Evolutionary conservation across 805 yeast species (phyloP).

Genomic region (Myxozyma melibiosi): DNA sequence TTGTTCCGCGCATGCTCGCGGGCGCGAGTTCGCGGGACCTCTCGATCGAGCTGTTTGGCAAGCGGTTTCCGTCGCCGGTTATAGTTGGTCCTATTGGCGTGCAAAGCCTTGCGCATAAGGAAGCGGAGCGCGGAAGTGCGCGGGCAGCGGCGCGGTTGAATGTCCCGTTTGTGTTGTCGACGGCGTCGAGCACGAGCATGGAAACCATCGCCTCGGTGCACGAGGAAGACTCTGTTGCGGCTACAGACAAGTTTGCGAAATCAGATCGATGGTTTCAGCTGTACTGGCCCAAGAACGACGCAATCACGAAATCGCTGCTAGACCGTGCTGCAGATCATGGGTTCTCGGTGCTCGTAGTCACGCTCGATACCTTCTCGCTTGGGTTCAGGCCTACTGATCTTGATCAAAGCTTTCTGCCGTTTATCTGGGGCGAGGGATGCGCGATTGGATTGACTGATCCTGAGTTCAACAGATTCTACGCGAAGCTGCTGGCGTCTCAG

Average conservation of each 20-base stretch:
- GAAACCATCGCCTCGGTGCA: slow-evolving; percentile 32
- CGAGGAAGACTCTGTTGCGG: neutral
- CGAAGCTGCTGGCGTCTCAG: slow-evolving; percentile 8
- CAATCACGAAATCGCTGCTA: slow-evolving; percentile 27
- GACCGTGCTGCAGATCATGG: slow-evolving; percentile 28
- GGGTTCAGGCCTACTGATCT: slow-evolving; percentile 39
- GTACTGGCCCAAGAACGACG: slow-evolving; percentile 34
- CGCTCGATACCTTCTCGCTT: slow-evolving; percentile 33
- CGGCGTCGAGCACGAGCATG: slow-evolving; percentile 35
- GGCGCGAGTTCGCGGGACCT: slow-evolving; percentile 24
- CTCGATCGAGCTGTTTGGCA: slow-evolving; percentile 33
- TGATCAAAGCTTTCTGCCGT: slow-evolving; percentile 37
- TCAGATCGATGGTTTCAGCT: slow-evolving; percentile 33
- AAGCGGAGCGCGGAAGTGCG: slow-evolving; percentile 38
- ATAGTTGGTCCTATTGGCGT: slow-evolving; percentile 40
- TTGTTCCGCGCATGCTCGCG: slow-evolving; percentile 26
- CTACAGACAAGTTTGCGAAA: neutral
- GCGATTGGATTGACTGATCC: slow-evolving; percentile 40
- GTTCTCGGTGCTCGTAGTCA: slow-evolving; percentile 31
- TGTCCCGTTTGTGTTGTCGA: slow-evolving; percentile 38
- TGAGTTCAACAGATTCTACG: slow-evolving; percentile 34
- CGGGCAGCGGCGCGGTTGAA: slow-evolving; percentile 36
- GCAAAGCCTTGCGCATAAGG: slow-evolving; percentile 36
- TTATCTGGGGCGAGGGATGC: slow-evolving; percentile 34
- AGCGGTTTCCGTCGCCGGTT: slow-evolving; percentile 33